Evolutionary conservation across 2,329 filamentous ascomycete species (phyloP), one percentile per base, ranked within the genome.

Genomic region (Escovopsis weberi): DNA sequence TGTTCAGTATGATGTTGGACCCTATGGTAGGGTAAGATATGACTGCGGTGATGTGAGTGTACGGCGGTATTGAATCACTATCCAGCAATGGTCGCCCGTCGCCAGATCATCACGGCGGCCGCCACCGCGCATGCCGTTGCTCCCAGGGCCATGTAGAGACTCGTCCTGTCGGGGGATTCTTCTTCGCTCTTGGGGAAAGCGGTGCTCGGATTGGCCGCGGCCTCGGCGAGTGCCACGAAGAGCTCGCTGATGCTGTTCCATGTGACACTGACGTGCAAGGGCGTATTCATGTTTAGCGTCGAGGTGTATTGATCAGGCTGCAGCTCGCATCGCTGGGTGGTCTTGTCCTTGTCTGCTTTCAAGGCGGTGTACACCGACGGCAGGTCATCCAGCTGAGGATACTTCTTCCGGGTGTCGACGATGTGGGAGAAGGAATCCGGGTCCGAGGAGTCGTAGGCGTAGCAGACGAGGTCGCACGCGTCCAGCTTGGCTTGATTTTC

Each of bases 341-440:
- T 93, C 61, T 94, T 94, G 61, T 98, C 91, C 51, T 83, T 78
- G 61, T 98, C 91, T 3, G 91, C 91, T 62, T 98, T 98, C 45
- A 96, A 69, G 0, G 89, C 91, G 2, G 86, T 85, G 58, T 94
- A 98, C 7, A 98, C 81, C 8, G 85, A 82, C 0, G 91, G 91
- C 26, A 98, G 67, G n/a, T 85, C 80, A 57, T 94, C 84, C 2
- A 98, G 73, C 43, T 91, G 82, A 0, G 86, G 79, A 51, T 89
- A 83, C 53, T 80, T 83, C 43, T 76, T 73, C 37, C 88, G 80
- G 39, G 95, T 69, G 15, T 83, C 75, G 33, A 89, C 83, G 42
- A 98, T 86, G 56, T 96, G 88, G 1, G 83, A 79, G 60, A 98
- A 98, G 4, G 86, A 94, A 60, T 96, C 88, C 0, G 91, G 89